A percentile compares a stretch with the other conserved stretches of the same genome.
Evolutionary conservation across 169 alveolate species (phyloP).

Genomic region (Plasmodium chabaudi): DNA sequence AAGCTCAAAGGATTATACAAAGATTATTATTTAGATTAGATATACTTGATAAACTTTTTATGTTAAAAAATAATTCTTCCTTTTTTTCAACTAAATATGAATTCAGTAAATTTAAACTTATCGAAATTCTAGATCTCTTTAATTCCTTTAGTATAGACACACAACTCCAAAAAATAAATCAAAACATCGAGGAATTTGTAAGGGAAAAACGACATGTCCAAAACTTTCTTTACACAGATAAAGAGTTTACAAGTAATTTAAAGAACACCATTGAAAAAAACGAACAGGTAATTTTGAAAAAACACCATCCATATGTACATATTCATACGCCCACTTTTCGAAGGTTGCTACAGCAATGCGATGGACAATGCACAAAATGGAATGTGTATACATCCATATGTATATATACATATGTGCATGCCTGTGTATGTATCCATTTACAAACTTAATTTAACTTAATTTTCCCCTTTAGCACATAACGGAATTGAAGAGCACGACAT

Average conservation of each 20-base stretch:
- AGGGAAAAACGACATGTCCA: conserved; percentile 48
- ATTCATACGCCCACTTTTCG: too few species aligned
- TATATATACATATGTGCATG: background rate
- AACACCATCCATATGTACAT: background rate
- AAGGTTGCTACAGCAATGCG: too few species aligned
- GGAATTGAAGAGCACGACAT: conserved; percentile 65
- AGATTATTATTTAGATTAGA: conserved; percentile 69
- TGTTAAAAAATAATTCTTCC: conserved; percentile 68
- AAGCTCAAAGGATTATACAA: conserved; percentile 72
- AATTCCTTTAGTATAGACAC: conserved; percentile 68
- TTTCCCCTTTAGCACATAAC: conserved; percentile 33
- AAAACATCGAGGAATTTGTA: conserved; percentile 60
- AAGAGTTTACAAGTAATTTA: conserved; percentile 44
- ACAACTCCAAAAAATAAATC: conserved; percentile 71
- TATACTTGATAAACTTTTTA: conserved; percentile 65
- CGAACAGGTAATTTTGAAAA: conserved; percentile 38
- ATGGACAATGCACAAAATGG: background rate
- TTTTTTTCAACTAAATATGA: conserved; percentile 75
- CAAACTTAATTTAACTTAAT: background rate
- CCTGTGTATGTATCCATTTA: too few species aligned
- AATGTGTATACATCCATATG: too few species aligned
- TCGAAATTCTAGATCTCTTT: conserved; percentile 63
- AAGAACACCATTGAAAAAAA: conserved; percentile 42
- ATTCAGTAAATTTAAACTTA: conserved; percentile 60
- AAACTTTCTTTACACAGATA: conserved; percentile 36